Evolutionary conservation across 306 rosid genomes (phyloP), one percentile per base, ranked within the genome.

Genomic region (Coriaria nepalensis): DNA sequence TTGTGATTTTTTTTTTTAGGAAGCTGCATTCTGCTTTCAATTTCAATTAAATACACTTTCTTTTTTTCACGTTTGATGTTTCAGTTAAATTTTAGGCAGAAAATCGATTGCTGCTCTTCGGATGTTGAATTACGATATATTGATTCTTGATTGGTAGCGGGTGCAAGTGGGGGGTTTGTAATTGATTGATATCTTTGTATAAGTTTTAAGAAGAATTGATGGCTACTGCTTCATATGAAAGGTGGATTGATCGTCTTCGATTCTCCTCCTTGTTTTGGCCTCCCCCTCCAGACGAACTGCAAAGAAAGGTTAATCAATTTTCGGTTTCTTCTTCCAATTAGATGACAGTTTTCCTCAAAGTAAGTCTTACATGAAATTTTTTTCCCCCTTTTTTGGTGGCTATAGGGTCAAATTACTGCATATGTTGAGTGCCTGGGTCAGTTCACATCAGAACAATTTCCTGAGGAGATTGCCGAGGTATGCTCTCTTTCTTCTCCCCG

Each of bases 401-500:
- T 61, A 33, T 50, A 88, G 96, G 96, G 76, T 69, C 93, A 88
- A 78, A 73, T 82, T 69, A 71, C 93, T 47, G 95, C 97, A 33
- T 88, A 88, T 61, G 95, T 81, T 67, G 93, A 88, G 59, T 84
- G 74, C 82, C 77, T 88, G 76, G 83, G 73, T 56, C 95, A 88
- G 70, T 88, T 81, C 73, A 84, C 93, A 57, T 88, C 95, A 8
- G 97, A 84, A 43, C 95, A 80, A 37, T 88, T 88, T 68, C 77
- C 95, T 5, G 90, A 79, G 56, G 95, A 88, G 53, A 70, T 88
- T 55, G 76, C 95, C 4, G 95, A 88, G 93, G 97, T 88, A 73
- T 42, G 73, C 36, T 40, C 35, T 39, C 40, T 56, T 14, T 46
- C 38, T n/a, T 46, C n/a, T n/a, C n/a, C n/a, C n/a, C n/a, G n/a